phyloP scores from a whole-genome alignment of 495 filamentous ascomycete species.

The Podospora australis region DNA sequence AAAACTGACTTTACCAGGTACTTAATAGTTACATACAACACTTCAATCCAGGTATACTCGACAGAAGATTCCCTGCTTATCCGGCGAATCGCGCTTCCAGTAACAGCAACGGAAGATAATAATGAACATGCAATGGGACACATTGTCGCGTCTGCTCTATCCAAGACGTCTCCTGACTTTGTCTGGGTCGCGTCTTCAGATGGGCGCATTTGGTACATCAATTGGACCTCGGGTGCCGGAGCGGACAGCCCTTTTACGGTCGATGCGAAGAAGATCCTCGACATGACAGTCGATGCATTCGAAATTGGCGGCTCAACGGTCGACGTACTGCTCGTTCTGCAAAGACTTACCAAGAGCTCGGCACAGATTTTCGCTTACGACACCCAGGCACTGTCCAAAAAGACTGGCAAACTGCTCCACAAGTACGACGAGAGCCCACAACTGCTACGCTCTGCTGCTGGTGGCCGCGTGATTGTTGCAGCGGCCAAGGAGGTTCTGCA shows the following conservation, averaged over 20 bases:
- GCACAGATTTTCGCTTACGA: constrained; percentile 40
- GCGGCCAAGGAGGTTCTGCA: constrained; percentile 33
- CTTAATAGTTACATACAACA: constrained; percentile 56
- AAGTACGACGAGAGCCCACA: constrained; percentile 26
- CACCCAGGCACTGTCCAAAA: constrained; percentile 15
- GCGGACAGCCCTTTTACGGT: constrained; percentile 30
- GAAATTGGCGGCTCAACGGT: constrained; percentile 26
- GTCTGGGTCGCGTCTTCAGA: constrained; percentile 64
- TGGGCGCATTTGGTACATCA: constrained; percentile 62
- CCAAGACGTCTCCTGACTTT: constrained; percentile 47
- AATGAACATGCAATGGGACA: constrained; percentile 19
- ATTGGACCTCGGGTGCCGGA: constrained; percentile 62
- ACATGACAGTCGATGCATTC: constrained; percentile 39
- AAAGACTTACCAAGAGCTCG: constrained; percentile 20
- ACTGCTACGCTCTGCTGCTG: constrained; percentile 24
- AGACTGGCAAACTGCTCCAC: constrained; percentile 24
- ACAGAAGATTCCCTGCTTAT: constrained; percentile 71
- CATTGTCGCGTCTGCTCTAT: constrained; percentile 53
- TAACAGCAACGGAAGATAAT: constrained; percentile 18
- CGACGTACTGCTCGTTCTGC: constrained; percentile 41
- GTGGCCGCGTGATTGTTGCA: constrained; percentile 30
- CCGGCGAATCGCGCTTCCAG: constrained; percentile 48
- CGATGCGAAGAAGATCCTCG: constrained; percentile 33
- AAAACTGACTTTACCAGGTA: constrained; percentile 47
- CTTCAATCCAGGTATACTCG: constrained; percentile 72